Percentiles rank a stretch among this genome's conserved stretches.
Conservation (phyloP, 176 grass and related monocot species). For the Thinopyrum elongatum region DNA sequence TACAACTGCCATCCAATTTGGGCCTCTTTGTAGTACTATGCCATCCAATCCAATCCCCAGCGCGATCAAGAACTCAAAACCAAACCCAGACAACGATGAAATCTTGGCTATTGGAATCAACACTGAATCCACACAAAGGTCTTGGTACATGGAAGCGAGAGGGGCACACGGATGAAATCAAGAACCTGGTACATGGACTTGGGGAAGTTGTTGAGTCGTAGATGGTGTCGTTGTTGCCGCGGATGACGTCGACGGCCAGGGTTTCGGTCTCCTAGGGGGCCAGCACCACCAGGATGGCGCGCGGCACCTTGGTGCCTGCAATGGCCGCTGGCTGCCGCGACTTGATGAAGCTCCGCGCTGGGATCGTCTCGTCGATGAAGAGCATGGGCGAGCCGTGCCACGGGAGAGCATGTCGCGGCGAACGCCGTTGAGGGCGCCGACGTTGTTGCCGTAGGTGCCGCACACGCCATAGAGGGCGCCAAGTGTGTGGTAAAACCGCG, state of each 20-base stretch:
- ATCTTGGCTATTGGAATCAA: too few species aligned
- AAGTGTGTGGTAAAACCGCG: background rate
- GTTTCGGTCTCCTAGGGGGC: slow-evolving; percentile 65
- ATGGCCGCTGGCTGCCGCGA: slow-evolving; percentile 55
- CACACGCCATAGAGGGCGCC: too few species aligned
- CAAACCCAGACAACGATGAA: too few species aligned
- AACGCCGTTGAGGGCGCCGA: too few species aligned
- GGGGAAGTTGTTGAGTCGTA: slow-evolving; percentile 74
- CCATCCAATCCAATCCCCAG: too few species aligned
- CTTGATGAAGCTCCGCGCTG: too few species aligned
- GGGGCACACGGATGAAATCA: background rate
- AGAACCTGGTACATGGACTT: slow-evolving; percentile 67
- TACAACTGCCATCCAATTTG: background rate
- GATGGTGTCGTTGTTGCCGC: slow-evolving; percentile 54
- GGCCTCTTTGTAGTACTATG: too few species aligned
- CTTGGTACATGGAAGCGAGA: background rate
- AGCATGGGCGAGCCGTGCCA: slow-evolving; percentile 83
- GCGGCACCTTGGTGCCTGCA: slow-evolving; percentile 28
- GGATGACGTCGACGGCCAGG: slow-evolving; percentile 48
- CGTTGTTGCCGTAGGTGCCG: too few species aligned
- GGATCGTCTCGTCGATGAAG: background rate
- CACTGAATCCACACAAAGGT: too few species aligned
- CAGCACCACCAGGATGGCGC: slow-evolving; percentile 68
- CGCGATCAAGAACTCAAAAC: too few species aligned
- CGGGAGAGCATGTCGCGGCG: background rate